Evolutionary conservation across 2,329 filamentous ascomycete species (phyloP).

Genomic region (Beauveria brongniartii): DNA sequence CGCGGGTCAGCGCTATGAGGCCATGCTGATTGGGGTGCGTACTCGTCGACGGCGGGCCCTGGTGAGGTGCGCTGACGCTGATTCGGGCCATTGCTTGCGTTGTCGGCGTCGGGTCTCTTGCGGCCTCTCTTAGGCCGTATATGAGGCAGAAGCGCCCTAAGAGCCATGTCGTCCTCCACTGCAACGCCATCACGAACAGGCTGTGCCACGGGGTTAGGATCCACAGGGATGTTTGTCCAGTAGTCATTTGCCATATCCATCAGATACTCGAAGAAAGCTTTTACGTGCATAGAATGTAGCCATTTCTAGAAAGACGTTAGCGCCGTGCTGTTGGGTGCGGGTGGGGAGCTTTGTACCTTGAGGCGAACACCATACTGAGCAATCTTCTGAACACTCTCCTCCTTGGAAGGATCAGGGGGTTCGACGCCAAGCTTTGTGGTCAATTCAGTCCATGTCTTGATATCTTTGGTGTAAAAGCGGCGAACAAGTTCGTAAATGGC

Average conservation of each 20-base stretch:
- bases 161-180: slow-evolving; percentile 79
- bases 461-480: slow-evolving; percentile 70
- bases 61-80: slow-evolving; percentile 57
- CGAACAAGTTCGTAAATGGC: slow-evolving; percentile 69
- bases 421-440: slow-evolving; percentile 84
- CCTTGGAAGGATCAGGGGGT: slow-evolving; percentile 70
- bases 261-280: slow-evolving; percentile 90
- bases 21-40: slow-evolving; percentile 20
- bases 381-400: slow-evolving; percentile 85
- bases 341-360: slow-evolving; percentile 51
- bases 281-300: slow-evolving; percentile 95
- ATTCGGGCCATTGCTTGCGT: slow-evolving; percentile 37
- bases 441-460: slow-evolving; percentile 89
- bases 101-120: slow-evolving; percentile 56
- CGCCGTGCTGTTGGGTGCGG: slow-evolving; percentile 3
- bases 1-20: background rate
- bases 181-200: slow-evolving; percentile 72
- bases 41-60: slow-evolving; percentile 33
- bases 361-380: slow-evolving; percentile 89
- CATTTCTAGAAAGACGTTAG: slow-evolving; percentile 55
- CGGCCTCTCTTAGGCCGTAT: slow-evolving; percentile 55
- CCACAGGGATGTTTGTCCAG: slow-evolving; percentile 65
- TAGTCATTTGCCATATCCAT: slow-evolving; percentile 71
- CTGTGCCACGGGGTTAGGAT: slow-evolving; percentile 53
- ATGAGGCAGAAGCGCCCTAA: slow-evolving; percentile 75